Evolutionary conservation across 2,329 filamentous ascomycete genomes (phyloP), one percentile per base, ranked within the genome.

Genomic region (Pseudogymnoascus sp.): DNA sequence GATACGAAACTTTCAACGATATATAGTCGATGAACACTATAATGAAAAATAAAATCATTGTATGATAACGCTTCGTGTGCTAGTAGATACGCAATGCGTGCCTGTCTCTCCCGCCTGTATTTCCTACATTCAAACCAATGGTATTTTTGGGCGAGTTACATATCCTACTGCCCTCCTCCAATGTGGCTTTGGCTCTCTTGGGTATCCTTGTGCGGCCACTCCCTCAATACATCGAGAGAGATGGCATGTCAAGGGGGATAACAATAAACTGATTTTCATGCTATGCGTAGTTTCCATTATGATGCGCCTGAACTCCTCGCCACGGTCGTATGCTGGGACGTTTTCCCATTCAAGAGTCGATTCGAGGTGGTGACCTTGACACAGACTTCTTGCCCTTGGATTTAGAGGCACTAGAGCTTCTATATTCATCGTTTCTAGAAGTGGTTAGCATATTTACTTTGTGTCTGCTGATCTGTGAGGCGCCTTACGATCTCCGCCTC

Each of bases 401-500:
- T 56, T 56, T 56, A 21, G 50, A 56, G 16, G n/a, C n/a, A 21
- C 50, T 56, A n/a, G 50, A 21, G 16, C 50, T 56, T 56, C 50
- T 56, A 14, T 34, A 56, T 14, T 56, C 50, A 18, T 56, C 50
- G 50, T 56, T 56, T 56, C 50, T 56, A 10, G 21, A 8, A 11
- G 7, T 36, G 10, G 28, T 56, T 18, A 56, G 50, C 50, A 21
- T 21, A 4, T 56, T 31, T 18, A 18, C 50, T 36, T 5, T 2
- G 50, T 7, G 14, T 56, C 1, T 36, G 28, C 10, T 56, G 46
- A 16, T 56, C 16, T 36, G 50, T 34, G 3, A 7, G 25, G 28
- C 21, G 44, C 84, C 89, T 81, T 79, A 92, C 88, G 89, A 91
- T 80, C 88, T 82, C 73, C 93, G 84, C 69, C 90, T 83, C 76